Percentiles rank a stretch among this genome's conserved stretches.
Conservation (phyloP, 306 rosid genomes). For the Prosopis cineraria region DNA sequence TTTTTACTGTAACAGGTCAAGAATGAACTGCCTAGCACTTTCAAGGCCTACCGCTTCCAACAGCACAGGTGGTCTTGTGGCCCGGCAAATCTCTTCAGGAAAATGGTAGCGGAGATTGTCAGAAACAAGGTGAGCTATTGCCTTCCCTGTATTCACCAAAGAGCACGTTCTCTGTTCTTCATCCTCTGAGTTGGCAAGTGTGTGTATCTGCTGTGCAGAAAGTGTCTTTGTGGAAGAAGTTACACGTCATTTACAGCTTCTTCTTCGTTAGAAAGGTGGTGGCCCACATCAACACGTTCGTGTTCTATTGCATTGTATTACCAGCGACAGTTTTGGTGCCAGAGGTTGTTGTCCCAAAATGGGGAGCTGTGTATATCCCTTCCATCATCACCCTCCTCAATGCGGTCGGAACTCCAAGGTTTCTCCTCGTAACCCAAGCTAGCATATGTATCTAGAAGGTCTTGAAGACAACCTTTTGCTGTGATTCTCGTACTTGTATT, state of each 20-base stretch:
- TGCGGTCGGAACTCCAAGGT: slow-evolving; percentile 96
- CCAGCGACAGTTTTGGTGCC: slow-evolving; percentile 93
- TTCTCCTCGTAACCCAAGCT: neutral
- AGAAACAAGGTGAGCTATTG: slow-evolving; percentile 70
- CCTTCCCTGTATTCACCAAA: neutral
- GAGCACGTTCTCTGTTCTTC: neutral
- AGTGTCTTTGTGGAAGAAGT: slow-evolving; percentile 86
- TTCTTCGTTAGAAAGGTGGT: slow-evolving; percentile 89
- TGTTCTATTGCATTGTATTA: slow-evolving; percentile 77
- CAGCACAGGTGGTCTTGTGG: slow-evolving; percentile 99
- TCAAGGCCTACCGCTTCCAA: slow-evolving; percentile 93
- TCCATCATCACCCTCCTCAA: slow-evolving; percentile 76
- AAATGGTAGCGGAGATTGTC: slow-evolving; percentile 78
- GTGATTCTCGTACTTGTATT: neutral
- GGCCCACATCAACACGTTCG: slow-evolving; percentile 84
- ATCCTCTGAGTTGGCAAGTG: neutral
- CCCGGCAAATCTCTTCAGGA: slow-evolving; percentile 95
- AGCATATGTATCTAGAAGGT: neutral
- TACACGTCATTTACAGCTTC: slow-evolving; percentile 91
- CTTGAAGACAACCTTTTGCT: neutral
- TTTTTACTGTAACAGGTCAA: slow-evolving; percentile 56
- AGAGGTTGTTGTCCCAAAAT: slow-evolving; percentile 81
- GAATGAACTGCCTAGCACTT: slow-evolving; percentile 95
- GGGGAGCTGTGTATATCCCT: slow-evolving; percentile 96
- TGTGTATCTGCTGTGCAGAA: slow-evolving; percentile 56